Conservation (phyloP, 2,329 filamentous ascomycete species). For the Xylaria sp. region DNA sequence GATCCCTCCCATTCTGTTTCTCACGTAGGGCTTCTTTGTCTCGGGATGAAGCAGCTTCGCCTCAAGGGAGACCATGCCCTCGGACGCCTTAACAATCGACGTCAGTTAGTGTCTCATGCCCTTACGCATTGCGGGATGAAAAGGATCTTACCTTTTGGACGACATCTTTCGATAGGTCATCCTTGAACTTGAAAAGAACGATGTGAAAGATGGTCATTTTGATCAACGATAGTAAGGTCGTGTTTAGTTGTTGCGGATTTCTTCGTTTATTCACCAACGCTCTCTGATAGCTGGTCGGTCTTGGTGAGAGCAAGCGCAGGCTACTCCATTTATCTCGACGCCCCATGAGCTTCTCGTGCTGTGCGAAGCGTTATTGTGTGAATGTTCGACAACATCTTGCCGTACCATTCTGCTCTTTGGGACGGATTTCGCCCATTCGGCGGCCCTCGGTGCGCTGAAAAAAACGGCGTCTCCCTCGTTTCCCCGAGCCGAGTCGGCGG, state of each 20-base stretch:
- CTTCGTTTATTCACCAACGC: not conserved
- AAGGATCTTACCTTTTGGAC: conserved; percentile 12
- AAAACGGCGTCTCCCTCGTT: not conserved
- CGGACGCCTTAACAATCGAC: conserved; percentile 6
- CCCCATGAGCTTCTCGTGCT: not conserved
- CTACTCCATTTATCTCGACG: conserved; percentile 10
- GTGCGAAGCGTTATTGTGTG: not conserved
- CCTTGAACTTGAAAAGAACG: conserved; percentile 28
- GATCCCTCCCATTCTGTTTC: conserved; percentile 22
- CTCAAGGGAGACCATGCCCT: conserved; percentile 25
- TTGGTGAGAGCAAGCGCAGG: not conserved
- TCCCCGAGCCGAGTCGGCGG: conserved; percentile 23
- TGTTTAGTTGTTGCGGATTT: not conserved
- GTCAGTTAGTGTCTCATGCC: not conserved
- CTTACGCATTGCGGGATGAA: not conserved
- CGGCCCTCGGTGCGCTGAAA: not conserved
- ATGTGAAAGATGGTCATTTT: conserved; percentile 28
- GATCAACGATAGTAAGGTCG: not conserved
- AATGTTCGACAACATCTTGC: not conserved
- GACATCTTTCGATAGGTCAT: conserved; percentile 19
- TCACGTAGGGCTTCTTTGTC: conserved; percentile 25
- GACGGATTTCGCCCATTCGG: not conserved
- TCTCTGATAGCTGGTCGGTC: not conserved
- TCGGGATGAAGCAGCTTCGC: conserved; percentile 23
- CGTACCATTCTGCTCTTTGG: not conserved